Evolutionary conservation across 805 yeast genomes (phyloP), one percentile per base, ranked within the genome.

Genomic region (Starmerella riodocensis): DNA sequence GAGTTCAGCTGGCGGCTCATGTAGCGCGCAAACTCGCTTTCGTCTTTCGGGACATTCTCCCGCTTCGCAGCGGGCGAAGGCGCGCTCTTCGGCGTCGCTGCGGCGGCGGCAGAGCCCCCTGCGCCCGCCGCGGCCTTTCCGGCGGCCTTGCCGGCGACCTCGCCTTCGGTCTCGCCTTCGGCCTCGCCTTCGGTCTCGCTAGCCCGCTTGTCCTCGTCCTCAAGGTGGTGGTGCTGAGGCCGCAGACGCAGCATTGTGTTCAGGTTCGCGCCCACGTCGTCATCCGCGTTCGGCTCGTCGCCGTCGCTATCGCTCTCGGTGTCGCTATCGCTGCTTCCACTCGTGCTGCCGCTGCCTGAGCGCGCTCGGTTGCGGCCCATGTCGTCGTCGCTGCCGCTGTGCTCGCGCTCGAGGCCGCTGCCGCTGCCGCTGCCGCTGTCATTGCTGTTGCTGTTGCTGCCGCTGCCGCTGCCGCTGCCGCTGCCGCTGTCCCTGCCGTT

Each of bases 1-100:
- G 67, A 71, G 13, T 78, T 69, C 57, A 82, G 68, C 54, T 80
- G 83, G 55, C 74, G 83, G 4, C 83, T 70, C 74, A 81, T 76
- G 55, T 80, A 81, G 43, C 77, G 65, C n/a, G 78, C 67, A 52
- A 76, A 75, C 54, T 73, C 76, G 49, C 70, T 76, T 29, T 26
- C 38, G 11, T 35, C 35, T 16, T 38, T 20, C 20, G 31, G 35
- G 21, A 30, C n/a, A 11, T 38, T 29, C 5, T 18, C 35, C 5
- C 19, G 21, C 3, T 28, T 36, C 12, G 7, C 17, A 23, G 11
- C 23, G 25, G 25, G 19, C 22, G 27, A 8, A 11, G 31, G 31
- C 9, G 9, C 9, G 17, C 9, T 28, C 9, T 28, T 17, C 12
- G 9, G 9, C 27, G 27, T 11, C 9, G 31, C 8, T 11, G 14